A percentile compares a stretch with the other conserved stretches of the same genome.
These are phyloP conservation scores for Ogataea degrootiae DNA, from an alignment of 805 yeast species.

Conservation along the genomic window DNA sequence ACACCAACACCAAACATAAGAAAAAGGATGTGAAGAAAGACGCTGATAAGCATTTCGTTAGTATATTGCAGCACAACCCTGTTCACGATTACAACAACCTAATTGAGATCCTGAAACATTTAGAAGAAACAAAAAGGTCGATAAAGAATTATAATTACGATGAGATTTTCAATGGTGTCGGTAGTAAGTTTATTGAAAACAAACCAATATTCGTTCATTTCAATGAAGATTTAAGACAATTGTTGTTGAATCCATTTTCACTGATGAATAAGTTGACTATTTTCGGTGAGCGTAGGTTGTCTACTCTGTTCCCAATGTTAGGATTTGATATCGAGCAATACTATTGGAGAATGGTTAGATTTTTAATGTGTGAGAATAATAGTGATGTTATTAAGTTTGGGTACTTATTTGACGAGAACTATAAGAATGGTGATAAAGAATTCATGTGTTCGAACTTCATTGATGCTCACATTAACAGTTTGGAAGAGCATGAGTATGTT, in stretches of 20 bases:
- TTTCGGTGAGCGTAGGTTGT: background rate
- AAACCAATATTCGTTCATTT: background rate
- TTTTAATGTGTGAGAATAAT: constrained; percentile 9
- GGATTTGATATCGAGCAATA: constrained; percentile 9
- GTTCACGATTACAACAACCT: constrained; percentile 7
- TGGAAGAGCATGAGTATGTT: background rate
- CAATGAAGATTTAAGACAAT: background rate
- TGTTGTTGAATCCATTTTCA: background rate
- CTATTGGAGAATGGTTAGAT: constrained; percentile 13
- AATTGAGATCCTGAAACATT: background rate
- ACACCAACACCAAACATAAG: background rate
- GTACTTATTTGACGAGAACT: background rate
- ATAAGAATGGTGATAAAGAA: constrained; percentile 1
- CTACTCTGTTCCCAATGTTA: constrained; percentile 1
- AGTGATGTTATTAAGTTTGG: constrained; percentile 1
- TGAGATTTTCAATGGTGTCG: background rate
- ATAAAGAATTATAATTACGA: background rate
- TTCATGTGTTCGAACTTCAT: constrained; percentile 5
- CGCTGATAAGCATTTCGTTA: background rate
- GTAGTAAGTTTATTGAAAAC: background rate
- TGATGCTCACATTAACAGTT: constrained; percentile 1
- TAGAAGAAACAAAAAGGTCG: background rate
- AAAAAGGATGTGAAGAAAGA: background rate
- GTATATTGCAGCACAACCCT: constrained; percentile 13
- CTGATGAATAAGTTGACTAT: background rate